A percentile compares a stretch with the other conserved stretches of the same genome.
phyloP scores from a whole-genome alignment of 1,284 basidiomycete species.

The Athelia psychrophila region DNA sequence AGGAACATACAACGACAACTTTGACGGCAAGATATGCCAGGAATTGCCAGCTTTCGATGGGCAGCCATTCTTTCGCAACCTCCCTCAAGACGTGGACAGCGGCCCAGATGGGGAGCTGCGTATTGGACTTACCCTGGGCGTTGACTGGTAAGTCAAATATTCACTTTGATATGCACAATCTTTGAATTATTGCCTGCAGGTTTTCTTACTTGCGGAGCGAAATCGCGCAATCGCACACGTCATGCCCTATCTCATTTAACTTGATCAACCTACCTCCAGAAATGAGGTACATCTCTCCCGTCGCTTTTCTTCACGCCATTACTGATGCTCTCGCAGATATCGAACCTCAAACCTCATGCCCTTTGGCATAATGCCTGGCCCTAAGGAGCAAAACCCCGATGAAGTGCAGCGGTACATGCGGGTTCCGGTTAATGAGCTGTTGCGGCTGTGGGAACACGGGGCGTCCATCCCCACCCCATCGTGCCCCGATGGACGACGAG shows the following conservation, averaged over 20 bases:
- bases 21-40: slow-evolving; percentile 13
- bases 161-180: neutral
- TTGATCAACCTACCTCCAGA: slow-evolving; percentile 25
- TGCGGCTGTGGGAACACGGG: slow-evolving; percentile 24
- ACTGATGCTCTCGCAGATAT: slow-evolving; percentile 16
- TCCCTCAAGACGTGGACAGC: slow-evolving; percentile 1
- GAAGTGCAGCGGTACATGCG: slow-evolving; percentile 26
- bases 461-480: slow-evolving; percentile 15
- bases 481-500: slow-evolving; percentile 21
- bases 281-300: slow-evolving; percentile 14
- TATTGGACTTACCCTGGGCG: slow-evolving; percentile 19
- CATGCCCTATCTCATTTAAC: slow-evolving; percentile 28
- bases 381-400: slow-evolving; percentile 29
- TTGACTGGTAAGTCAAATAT: slow-evolving; percentile 20
- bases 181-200: slow-evolving; percentile 12
- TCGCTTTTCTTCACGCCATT: neutral
- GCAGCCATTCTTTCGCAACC: slow-evolving; percentile 9
- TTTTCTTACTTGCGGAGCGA: slow-evolving; percentile 30
- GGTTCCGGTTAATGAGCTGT: slow-evolving; percentile 28
- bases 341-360: slow-evolving; percentile 27
- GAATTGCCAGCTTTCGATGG: slow-evolving; percentile 8
- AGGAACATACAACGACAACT: slow-evolving; percentile 3
- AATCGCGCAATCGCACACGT: slow-evolving; percentile 29
- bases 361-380: slow-evolving; percentile 29
- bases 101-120: slow-evolving; percentile 14